phyloP scores from a whole-genome alignment of 306 rosid genomes.

The apple (Malus domestica) region DNA sequence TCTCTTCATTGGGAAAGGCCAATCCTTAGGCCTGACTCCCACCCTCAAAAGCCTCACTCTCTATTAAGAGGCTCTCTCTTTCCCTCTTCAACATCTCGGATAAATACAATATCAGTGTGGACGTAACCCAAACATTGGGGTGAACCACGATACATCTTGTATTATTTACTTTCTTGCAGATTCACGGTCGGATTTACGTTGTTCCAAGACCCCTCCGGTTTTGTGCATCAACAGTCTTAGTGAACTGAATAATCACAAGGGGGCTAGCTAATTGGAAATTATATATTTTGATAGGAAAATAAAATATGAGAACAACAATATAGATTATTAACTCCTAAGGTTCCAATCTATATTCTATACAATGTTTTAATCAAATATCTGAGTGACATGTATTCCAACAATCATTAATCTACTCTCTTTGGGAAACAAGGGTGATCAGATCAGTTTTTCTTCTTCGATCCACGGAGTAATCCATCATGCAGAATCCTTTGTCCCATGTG shows the following conservation, averaged over 20 bases:
- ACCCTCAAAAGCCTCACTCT: no score
- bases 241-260: not conserved
- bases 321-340: not conserved
- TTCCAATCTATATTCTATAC: not conserved
- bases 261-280: not conserved
- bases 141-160: no score
- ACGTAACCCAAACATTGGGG: no score
- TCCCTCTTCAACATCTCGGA: no score
- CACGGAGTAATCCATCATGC: constrained; percentile 12
- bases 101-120: no score
- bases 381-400: not conserved
- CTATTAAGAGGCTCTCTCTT: no score
- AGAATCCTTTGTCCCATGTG: constrained; percentile 61
- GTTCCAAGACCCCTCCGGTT: no score
- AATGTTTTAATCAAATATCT: not conserved
- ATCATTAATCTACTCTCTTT: not conserved
- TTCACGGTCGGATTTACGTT: no score
- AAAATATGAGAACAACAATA: not conserved
- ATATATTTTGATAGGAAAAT: not conserved
- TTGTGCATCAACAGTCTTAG: not conserved
- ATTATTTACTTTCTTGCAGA: no score
- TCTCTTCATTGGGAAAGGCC: no score
- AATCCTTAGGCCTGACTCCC: no score
- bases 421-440: not conserved
- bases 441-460: not conserved